Base-by-base conservation (phyloP, 2,329 filamentous ascomycete genomes). In the Chlorencoelia australis region DNA sequence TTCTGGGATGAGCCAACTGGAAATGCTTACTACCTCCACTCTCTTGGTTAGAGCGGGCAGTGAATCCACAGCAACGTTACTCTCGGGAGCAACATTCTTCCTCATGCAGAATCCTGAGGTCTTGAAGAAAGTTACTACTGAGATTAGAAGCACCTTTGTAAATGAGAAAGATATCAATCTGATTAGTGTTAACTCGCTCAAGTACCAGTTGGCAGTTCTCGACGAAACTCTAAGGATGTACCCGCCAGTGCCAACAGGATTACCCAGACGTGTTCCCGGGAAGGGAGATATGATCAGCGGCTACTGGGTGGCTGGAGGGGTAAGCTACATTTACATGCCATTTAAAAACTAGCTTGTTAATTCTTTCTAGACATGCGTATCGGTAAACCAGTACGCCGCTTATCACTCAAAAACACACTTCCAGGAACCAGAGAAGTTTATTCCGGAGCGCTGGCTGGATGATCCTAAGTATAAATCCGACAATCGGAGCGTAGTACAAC, bases 141-240 rank as follows among this genome's bases (percentile, higher is more conserved):
- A 70, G 46, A 52, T 69, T 1, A 61, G 64, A 0, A 44, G 51
- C 0, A 20, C 53, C 0, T 69, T 68, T 35, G 36, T 39, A 1
- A 43, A 30, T 0, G 53, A 60, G 18, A 51, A 55, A 0, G 61
- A 67, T 3, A 67, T 70, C 31, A 57, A 49, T 16, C 39, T 63
- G 10, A 14, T 20, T 4, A 34, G 29, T 18, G 21, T 30, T n/a
- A 39, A 19, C 10, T 22, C 35, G 21, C 17, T 42, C 5, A 22
- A 16, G 14, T 42, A 42, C 15, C 22, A 30, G 14, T 9, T 25
- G 11, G 35, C 35, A 3, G 26, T 30, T 15, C 16, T 42, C 10
- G 31, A 39, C 7, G 40, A 42, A 14, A 13, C 30, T 2, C 28
- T 42, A 13, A 7, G 40, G n/a, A 31, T 43, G 11, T 29, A 19